Evolutionary conservation across 106 monocot genomes (phyloP).

Genomic region (Posidonia australis): DNA sequence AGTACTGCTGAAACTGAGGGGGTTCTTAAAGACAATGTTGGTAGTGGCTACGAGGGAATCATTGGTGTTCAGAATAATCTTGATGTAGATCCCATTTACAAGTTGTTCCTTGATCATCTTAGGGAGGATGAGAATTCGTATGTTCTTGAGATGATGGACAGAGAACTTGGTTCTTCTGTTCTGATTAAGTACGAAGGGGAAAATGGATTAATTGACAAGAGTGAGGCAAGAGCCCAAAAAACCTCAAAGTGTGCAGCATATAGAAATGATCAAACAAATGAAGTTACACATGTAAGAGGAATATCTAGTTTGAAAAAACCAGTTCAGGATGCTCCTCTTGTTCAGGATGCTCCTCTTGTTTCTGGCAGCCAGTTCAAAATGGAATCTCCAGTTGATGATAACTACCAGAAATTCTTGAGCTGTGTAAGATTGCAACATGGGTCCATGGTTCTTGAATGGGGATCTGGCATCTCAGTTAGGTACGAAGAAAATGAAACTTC

Average conservation of each 20-base stretch:
- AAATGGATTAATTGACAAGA: neutral
- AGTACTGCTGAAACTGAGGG: no score
- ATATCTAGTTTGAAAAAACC: neutral
- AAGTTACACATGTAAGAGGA: neutral
- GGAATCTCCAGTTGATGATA: constrained; percentile 11
- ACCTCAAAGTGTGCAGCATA: neutral
- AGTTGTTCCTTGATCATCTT: constrained; percentile 39
- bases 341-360: neutral
- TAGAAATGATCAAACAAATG: neutral
- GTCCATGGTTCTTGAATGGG: constrained; percentile 36
- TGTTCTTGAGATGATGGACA: constrained; percentile 33
- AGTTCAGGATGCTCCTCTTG: neutral
- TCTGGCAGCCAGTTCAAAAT: constrained; percentile 1
- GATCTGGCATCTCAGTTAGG: constrained; percentile 18
- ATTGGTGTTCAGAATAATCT: no score
- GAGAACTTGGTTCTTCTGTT: constrained; percentile 16
- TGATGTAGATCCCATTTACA: constrained; percentile 34
- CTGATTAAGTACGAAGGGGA: constrained; percentile 35
- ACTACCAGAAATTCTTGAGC: constrained; percentile 33
- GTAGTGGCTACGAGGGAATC: no score
- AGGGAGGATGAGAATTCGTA: constrained; percentile 39
- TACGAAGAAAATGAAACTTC: constrained; percentile 28
- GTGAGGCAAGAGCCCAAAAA: neutral
- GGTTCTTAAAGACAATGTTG: no score
- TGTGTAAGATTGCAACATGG: constrained; percentile 24